Evolutionary conservation across 2,329 filamentous ascomycete genomes (phyloP).

Genomic region (Epichloe typhina): DNA sequence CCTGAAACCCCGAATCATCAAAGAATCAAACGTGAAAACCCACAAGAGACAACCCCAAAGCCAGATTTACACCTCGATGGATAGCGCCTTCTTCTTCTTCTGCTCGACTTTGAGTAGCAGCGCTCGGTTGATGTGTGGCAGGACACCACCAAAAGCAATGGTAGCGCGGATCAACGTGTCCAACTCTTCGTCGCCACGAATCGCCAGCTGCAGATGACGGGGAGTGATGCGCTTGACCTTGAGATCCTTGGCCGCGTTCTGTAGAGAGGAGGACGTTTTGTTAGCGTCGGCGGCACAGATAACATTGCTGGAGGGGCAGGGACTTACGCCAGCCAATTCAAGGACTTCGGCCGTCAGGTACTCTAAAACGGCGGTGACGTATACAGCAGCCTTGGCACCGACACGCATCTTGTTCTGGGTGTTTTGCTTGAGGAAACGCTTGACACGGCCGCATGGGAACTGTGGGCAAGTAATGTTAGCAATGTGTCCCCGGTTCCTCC

Average conservation of each 20-base stretch:
- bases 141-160: conserved; percentile 94
- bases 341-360: conserved; percentile 97
- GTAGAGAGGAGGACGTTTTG: background rate
- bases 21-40: conserved; percentile 1
- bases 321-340: conserved; percentile 74
- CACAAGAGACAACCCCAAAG: background rate
- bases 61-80: conserved; percentile 28
- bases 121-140: conserved; percentile 97
- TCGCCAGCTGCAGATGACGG: conserved; percentile 92
- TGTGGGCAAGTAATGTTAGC: conserved; percentile 22
- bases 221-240: conserved; percentile 99
- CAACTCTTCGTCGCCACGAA: conserved; percentile 95
- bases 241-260: conserved; percentile 97
- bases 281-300: background rate
- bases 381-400: conserved; percentile 94
- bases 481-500: background rate
- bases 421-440: conserved; percentile 98
- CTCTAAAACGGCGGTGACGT: conserved; percentile 94
- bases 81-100: conserved; percentile 86
- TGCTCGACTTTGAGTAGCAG: conserved; percentile 91
- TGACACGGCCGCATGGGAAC: conserved; percentile 99
- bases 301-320: background rate
- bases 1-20: conserved; percentile 1
- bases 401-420: conserved; percentile 99
- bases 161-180: conserved; percentile 95